Evolutionary conservation across 495 filamentous ascomycete species (phyloP).

Genomic region (Chaetomium fimeti): DNA sequence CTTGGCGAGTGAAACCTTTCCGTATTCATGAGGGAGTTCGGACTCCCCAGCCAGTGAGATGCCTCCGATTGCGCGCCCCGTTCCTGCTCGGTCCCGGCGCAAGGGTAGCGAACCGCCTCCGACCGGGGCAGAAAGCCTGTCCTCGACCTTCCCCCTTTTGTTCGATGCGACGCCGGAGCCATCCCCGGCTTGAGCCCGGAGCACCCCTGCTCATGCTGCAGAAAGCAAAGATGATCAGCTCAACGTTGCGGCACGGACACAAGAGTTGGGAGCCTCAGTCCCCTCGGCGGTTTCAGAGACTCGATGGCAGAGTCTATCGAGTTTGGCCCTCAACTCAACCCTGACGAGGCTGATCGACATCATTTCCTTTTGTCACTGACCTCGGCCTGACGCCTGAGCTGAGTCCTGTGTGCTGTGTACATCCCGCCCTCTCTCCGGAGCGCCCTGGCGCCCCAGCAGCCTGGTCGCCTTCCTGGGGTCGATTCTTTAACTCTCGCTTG

Average conservation of each 20-base stretch:
- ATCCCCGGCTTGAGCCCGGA: too few species aligned
- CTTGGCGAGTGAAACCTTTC: neutral
- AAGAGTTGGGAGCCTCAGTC: neutral
- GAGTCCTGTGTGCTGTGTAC: neutral
- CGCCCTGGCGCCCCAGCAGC: neutral
- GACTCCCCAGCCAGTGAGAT: neutral
- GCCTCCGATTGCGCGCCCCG: neutral
- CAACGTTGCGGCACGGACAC: neutral
- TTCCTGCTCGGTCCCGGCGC: neutral
- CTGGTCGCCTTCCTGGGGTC: neutral
- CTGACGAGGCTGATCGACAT: constrained; percentile 1
- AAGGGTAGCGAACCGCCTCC: neutral
- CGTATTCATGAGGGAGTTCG: neutral
- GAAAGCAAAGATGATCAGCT: constrained; percentile 7
- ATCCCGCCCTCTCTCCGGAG: too few species aligned
- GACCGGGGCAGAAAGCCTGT: too few species aligned
- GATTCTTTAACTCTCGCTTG: constrained; percentile 6
- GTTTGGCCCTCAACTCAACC: neutral
- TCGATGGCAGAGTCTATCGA: neutral
- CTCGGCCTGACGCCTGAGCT: neutral
- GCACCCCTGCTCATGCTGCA: too few species aligned
- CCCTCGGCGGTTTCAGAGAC: neutral
- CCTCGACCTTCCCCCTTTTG: neutral
- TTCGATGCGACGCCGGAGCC: too few species aligned
- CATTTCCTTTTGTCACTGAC: neutral